Evolutionary conservation across 2,329 filamentous ascomycete species (phyloP).

Genomic region (Venturia asperata): DNA sequence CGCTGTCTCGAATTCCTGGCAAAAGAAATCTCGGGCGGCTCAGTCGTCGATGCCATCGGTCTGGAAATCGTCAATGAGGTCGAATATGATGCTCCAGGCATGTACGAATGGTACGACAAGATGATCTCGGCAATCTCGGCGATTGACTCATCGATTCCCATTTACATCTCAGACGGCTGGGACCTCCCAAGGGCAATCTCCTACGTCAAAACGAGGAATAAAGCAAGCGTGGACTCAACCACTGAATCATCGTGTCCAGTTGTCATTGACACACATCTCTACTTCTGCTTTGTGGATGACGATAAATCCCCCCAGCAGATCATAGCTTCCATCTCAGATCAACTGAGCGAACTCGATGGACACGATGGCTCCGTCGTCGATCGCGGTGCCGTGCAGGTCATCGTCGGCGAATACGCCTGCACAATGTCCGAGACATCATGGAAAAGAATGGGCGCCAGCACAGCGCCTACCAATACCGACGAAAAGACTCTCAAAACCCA

Average conservation of each 20-base stretch:
- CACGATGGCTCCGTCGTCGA: constrained; percentile 44
- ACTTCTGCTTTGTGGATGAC: constrained; percentile 51
- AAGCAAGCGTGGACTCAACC: constrained; percentile 23
- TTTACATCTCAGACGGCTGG: constrained; percentile 55
- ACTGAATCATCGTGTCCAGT: constrained; percentile 39
- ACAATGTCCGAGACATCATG: constrained; percentile 47
- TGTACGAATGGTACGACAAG: constrained; percentile 53
- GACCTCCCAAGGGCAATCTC: constrained; percentile 40
- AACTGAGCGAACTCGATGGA: constrained; percentile 41
- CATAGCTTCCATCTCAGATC: constrained; percentile 38
- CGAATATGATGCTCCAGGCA: constrained; percentile 41
- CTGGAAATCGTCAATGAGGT: constrained; percentile 55
- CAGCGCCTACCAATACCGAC: constrained; percentile 14
- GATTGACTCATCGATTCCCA: constrained; percentile 45
- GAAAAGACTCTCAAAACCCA: constrained; percentile 36
- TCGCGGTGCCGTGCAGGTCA: constrained; percentile 44
- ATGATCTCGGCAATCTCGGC: constrained; percentile 41
- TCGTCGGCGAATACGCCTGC: constrained; percentile 54
- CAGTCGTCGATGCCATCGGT: constrained; percentile 39
- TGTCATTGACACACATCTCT: constrained; percentile 52
- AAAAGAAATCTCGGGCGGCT: constrained; percentile 29
- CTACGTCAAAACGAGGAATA: constrained; percentile 41
- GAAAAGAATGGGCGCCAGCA: constrained; percentile 31
- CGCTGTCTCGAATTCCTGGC: constrained; percentile 46
- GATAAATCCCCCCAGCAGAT: constrained; percentile 49